A percentile compares a stretch with the other conserved stretches of the same genome.
Conservation (phyloP, 306 rosid genomes). For the Cyamopsis tetragonoloba region DNA sequence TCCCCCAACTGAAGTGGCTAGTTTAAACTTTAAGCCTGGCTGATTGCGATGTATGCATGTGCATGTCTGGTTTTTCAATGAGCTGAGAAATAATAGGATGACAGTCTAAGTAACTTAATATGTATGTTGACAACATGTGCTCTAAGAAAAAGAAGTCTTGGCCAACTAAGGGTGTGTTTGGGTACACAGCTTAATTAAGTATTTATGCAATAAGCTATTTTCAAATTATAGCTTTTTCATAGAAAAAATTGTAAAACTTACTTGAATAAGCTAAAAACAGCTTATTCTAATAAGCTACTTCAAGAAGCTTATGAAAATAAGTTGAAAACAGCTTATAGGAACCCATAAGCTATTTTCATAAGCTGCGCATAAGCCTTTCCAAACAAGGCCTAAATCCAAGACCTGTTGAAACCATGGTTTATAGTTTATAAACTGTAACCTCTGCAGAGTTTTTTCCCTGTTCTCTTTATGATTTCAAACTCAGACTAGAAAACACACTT, state of each 20-base stretch:
- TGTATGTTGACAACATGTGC: conserved; percentile 5
- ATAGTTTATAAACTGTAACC: conserved; percentile 10
- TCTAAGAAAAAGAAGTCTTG: conserved; percentile 3
- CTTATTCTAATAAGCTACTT: too few relatives aligned
- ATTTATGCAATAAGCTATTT: too few relatives aligned
- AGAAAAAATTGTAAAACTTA: too few relatives aligned
- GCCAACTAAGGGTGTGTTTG: too few relatives aligned
- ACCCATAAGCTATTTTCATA: too few relatives aligned
- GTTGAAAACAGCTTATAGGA: too few relatives aligned
- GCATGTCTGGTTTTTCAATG: neutral
- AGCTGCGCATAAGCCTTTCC: too few relatives aligned
- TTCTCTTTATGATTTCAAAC: neutral
- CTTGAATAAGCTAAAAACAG: too few relatives aligned
- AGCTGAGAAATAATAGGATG: neutral
- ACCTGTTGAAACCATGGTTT: conserved; percentile 2
- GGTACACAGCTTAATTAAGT: too few relatives aligned
- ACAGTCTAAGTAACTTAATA: neutral
- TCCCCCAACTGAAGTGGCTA: neutral
- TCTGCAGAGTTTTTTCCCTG: conserved; percentile 17
- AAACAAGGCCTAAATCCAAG: too few relatives aligned
- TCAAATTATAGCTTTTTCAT: too few relatives aligned
- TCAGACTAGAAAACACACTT: neutral
- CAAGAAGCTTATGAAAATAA: too few relatives aligned
- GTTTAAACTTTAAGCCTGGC: neutral
- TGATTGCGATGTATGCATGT: neutral